A percentile compares a stretch with the other conserved stretches of the same genome.
Evolutionary conservation across 2,329 filamentous ascomycete genomes (phyloP).

Genomic region (Phialocephala sp.): DNA sequence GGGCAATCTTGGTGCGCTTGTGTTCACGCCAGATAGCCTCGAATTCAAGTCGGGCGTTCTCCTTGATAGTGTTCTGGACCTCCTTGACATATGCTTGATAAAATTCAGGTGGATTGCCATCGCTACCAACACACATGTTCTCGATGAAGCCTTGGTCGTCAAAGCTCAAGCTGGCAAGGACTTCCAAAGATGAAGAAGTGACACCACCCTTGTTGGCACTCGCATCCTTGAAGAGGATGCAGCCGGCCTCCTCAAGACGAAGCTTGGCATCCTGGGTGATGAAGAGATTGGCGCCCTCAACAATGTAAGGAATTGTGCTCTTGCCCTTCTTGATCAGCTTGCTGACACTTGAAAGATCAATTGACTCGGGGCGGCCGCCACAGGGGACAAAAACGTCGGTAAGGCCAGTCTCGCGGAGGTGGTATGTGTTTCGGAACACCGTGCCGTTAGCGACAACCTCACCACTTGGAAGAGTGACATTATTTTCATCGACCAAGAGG

Average conservation of each 20-base stretch:
- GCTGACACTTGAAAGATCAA: constrained; percentile 86
- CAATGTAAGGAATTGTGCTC: constrained; percentile 86
- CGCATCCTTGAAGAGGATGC: constrained; percentile 95
- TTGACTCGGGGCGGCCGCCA: constrained; percentile 94
- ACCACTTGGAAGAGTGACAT: constrained; percentile 84
- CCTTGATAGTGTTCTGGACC: constrained; percentile 88
- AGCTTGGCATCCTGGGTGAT: constrained; percentile 98
- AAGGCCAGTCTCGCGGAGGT: constrained; percentile 76
- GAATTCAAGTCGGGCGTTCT: constrained; percentile 92
- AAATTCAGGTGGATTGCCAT: constrained; percentile 83
- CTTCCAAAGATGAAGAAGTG: constrained; percentile 94
- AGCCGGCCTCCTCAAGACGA: constrained; percentile 92
- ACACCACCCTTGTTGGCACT: constrained; percentile 99
- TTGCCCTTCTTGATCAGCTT: constrained; percentile 92
- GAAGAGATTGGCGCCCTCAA: constrained; percentile 97
- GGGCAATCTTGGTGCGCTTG: constrained; percentile 76
- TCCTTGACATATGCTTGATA: constrained; percentile 92
- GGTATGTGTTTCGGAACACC: constrained; percentile 96
- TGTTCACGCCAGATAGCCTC: constrained; percentile 98
- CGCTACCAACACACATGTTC: constrained; percentile 88
- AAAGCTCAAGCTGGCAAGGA: constrained; percentile 92
- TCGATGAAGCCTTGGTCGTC: constrained; percentile 86
- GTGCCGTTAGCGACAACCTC: constrained; percentile 91
- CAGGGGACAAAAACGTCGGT: constrained; percentile 95
- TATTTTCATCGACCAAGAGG: constrained; percentile 88